A percentile compares a stretch with the other conserved stretches of the same genome.
phyloP scores from a whole-genome alignment of 192 early-diverging fungal genomes.

The Endogone sp. region DNA sequence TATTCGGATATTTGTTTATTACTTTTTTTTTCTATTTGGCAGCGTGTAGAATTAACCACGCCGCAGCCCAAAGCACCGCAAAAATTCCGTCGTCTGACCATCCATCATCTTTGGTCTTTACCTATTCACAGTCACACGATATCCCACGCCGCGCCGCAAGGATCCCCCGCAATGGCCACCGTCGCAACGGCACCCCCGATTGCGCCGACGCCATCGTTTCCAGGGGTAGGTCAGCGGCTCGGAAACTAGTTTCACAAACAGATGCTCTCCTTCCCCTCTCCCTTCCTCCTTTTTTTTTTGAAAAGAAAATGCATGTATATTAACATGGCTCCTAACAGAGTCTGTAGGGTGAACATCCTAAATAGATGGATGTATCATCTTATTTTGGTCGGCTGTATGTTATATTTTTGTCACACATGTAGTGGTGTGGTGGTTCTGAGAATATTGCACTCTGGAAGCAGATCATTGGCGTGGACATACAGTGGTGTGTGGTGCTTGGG shows the following conservation, averaged over 20 bases:
- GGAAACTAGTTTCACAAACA: background rate
- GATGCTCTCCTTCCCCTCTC: too few species aligned
- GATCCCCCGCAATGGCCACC: background rate
- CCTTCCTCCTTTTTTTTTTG: too few species aligned
- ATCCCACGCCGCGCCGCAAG: background rate
- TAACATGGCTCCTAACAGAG: background rate
- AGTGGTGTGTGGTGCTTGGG: too few species aligned
- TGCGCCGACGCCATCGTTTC: background rate
- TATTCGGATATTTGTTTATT: background rate
- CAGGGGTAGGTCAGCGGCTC: background rate
- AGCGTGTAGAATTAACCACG: too few species aligned
- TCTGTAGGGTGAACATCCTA: too few species aligned
- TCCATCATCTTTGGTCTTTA: too few species aligned
- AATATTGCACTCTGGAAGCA: too few species aligned
- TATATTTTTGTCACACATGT: background rate
- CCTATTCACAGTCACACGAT: background rate
- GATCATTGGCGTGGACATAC: too few species aligned
- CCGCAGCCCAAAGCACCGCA: too few species aligned
- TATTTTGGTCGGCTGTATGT: too few species aligned
- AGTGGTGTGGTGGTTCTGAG: background rate
- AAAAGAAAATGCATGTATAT: background rate
- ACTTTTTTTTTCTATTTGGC: too few species aligned
- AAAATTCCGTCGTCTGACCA: too few species aligned
- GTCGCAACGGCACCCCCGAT: background rate
- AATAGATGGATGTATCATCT: background rate